Evolutionary conservation across 345 rosid species (phyloP), one percentile per base, ranked within the genome.

Genomic region (Sisymbrium altissimum): DNA sequence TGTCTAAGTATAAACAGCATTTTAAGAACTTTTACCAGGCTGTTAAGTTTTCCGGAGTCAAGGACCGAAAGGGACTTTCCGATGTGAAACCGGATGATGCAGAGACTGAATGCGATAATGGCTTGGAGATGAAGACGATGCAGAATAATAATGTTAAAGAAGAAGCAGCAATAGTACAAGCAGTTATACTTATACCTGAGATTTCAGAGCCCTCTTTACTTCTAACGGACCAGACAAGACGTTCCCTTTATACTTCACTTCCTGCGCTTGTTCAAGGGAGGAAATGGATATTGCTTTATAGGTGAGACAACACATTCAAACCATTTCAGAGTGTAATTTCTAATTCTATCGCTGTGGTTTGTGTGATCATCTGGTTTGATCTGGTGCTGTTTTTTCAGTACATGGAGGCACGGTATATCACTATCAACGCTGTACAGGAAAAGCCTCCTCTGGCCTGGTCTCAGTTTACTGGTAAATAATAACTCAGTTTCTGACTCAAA

Each of bases 371-470:
- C 61, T 62, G 27, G 36, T 14, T 68, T 54, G 62, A n/a, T 63
- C 4, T 60, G 10, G 33, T 65, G 12, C 38, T 65, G 32, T 65
- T 72, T 4, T 74, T 75, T 33, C 78, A 92, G 99, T 81, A 95
- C 99, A 54, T 92, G 99, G 99, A 90, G 94, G 82, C 97, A 95
- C 54, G 99, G 99, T 23, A 88, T 95, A 76, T 88, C 99, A 19
- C 88, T 95, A 57, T 87, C 97, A 35, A 90, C 97, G 19, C 80
- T 95, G 40, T 95, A 95, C 73, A 83, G 99, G 72, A 87, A 93
- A 86, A 92, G 99, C 87, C 81, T 80, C 80, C 89, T 95, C 68
- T 95, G 94, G 97, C 92, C 99, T 69, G 99, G 99, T 53, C 91
- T 78, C 19, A 92, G 97, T 75, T 81, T 95, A 84, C 87, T 95